Evolutionary conservation across 257 asterid species (phyloP).

Genomic region (Capsicum rhomboideum): DNA sequence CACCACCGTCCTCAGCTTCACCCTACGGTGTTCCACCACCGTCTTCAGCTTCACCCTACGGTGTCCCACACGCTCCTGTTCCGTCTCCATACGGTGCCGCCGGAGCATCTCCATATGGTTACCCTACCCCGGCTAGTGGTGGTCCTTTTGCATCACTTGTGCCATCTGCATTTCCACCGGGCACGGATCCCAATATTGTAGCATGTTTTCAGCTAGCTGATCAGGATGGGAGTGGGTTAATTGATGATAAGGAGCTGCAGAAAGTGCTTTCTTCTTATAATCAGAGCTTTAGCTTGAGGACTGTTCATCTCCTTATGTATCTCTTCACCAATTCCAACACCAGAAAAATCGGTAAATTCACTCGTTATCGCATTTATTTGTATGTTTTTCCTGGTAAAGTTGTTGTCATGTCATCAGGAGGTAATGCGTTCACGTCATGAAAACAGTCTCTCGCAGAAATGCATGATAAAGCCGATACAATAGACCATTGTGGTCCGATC

Average conservation of each 20-base stretch:
- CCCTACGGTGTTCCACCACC: not conserved
- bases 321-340: slow-evolving; percentile 67
- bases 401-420: too few relatives aligned
- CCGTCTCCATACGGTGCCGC: not conserved
- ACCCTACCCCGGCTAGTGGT: not conserved
- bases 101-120: not conserved
- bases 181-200: slow-evolving; percentile 75
- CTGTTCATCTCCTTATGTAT: slow-evolving; percentile 91
- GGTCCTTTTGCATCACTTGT: slow-evolving; percentile 53
- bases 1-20: too few relatives aligned
- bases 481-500: too few relatives aligned
- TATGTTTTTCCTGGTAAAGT: too few relatives aligned
- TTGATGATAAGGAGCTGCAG: slow-evolving; percentile 90
- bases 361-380: too few relatives aligned
- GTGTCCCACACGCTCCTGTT: not conserved
- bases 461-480: too few relatives aligned
- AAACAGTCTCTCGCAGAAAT: too few relatives aligned
- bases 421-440: too few relatives aligned
- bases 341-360: slow-evolving; percentile 60
- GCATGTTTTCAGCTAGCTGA: slow-evolving; percentile 79
- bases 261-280: slow-evolving; percentile 61
- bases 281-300: slow-evolving; percentile 79
- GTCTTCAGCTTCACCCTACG: not conserved
- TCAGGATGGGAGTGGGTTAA: slow-evolving; percentile 89
- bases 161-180: slow-evolving; percentile 87